Evolutionary conservation across 495 filamentous ascomycete species (phyloP).

Genomic region (Podospora anserina): DNA sequence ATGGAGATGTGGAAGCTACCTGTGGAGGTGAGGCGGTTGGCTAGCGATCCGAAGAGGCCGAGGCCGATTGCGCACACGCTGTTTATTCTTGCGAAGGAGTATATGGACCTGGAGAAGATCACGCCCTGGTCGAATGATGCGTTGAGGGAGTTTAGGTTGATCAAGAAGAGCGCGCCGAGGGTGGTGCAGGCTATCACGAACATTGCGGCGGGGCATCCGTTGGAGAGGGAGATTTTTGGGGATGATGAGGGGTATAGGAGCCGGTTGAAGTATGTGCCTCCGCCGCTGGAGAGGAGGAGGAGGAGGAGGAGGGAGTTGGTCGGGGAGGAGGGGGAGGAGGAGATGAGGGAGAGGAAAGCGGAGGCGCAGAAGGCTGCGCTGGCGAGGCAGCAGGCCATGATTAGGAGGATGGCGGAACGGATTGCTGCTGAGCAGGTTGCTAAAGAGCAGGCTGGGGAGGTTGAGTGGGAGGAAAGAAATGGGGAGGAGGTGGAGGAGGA

Average conservation of each 20-base stretch:
- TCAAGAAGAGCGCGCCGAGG: conserved; percentile 30
- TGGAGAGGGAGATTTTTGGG: conserved; percentile 18
- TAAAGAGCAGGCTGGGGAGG: not conserved
- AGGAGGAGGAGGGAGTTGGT: not conserved
- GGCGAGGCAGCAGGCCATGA: not conserved
- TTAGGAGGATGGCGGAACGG: not conserved
- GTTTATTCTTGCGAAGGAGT: conserved; percentile 38
- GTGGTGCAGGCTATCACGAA: conserved; percentile 40
- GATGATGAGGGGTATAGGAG: not conserved
- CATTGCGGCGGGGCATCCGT: conserved; percentile 23
- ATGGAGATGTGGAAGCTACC: conserved; percentile 28
- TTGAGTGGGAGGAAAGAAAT: not conserved
- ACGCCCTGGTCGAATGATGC: conserved; percentile 35
- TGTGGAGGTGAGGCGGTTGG: conserved; percentile 37
- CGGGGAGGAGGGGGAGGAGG: not conserved
- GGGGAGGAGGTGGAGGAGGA: not conserved
- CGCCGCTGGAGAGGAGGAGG: not conserved
- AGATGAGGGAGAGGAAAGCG: not conserved
- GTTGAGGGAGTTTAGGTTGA: conserved; percentile 18
- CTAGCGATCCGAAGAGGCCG: conserved; percentile 29
- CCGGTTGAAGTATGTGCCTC: not conserved
- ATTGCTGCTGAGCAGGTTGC: not conserved
- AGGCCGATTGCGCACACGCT: conserved; percentile 41
- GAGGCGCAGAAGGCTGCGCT: not conserved
- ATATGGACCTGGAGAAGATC: conserved; percentile 38